Percentiles rank a stretch among this genome's conserved stretches.
Evolutionary conservation across 768 basidiomycete species (phyloP).

Genomic region (Hysterangium stoloniferum): DNA sequence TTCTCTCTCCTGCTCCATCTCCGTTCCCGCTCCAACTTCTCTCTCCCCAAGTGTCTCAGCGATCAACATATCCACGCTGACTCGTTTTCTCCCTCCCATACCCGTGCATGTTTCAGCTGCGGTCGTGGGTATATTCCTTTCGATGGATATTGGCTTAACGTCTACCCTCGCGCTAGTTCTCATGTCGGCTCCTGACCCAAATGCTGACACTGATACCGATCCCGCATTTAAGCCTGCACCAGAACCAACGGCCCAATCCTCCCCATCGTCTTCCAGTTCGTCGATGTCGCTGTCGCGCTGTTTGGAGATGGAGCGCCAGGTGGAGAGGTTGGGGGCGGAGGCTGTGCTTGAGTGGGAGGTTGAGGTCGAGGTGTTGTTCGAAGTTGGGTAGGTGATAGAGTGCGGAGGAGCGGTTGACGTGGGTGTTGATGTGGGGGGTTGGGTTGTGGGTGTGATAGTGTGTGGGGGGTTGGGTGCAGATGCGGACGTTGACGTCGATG

Average conservation of each 20-base stretch:
- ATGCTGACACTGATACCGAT: too few species aligned
- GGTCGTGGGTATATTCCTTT: neutral
- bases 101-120: neutral
- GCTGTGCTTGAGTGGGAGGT: neutral
- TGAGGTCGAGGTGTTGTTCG: neutral
- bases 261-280: neutral
- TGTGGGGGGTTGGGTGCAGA: neutral
- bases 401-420: neutral
- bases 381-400: neutral
- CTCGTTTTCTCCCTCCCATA: slow-evolving; percentile 2
- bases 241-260: too few species aligned
- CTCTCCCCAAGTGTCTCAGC: slow-evolving; percentile 11
- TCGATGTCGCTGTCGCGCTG: neutral
- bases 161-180: neutral
- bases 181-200: neutral
- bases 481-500: neutral
- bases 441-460: neutral
- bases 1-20: neutral
- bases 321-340: neutral
- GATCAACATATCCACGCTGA: slow-evolving; percentile 13
- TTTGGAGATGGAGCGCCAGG: neutral
- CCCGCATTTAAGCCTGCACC: too few species aligned
- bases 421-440: neutral
- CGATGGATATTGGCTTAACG: neutral
- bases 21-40: neutral